Evolutionary conservation across 352 stramenopile genomes (phyloP).

Genomic region (Aphanomyces astaci): DNA sequence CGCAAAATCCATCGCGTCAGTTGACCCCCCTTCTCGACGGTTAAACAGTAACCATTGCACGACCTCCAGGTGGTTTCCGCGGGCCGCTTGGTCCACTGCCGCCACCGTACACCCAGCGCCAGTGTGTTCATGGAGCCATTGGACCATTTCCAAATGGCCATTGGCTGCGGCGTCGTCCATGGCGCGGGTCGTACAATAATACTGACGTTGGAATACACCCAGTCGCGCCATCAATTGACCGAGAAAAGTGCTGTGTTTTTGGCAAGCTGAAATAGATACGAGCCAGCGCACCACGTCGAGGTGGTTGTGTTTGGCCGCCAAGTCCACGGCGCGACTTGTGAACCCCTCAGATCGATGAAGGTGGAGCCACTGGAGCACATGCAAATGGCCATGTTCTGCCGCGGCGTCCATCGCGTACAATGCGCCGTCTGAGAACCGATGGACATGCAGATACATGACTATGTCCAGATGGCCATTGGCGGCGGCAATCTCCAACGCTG

Average conservation of each 20-base stretch:
- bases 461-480: not conserved
- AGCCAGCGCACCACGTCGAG: slow-evolving; percentile 30
- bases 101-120: not conserved
- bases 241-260: no score
- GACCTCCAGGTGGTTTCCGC: not conserved
- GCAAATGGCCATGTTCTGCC: slow-evolving; percentile 26
- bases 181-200: not conserved
- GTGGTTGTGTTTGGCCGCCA: slow-evolving; percentile 26
- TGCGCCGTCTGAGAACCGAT: not conserved
- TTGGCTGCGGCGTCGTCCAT: not conserved
- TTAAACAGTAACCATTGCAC: not conserved
- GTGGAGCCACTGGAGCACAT: slow-evolving; percentile 30
- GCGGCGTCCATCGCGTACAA: slow-evolving; percentile 32
- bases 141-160: not conserved
- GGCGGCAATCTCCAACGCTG: no score
- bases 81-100: not conserved
- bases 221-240: no score
- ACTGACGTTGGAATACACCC: slow-evolving; percentile 13
- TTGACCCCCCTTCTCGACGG: not conserved
- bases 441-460: not conserved
- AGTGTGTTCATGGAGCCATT: not conserved
- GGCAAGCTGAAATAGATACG: no score
- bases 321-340: slow-evolving; percentile 27
- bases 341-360: slow-evolving; percentile 28
- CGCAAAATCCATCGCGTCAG: not conserved